Evolutionary conservation across 768 basidiomycete species (phyloP), one percentile per base, ranked within the genome.

Genomic region (Amanita muscaria): DNA sequence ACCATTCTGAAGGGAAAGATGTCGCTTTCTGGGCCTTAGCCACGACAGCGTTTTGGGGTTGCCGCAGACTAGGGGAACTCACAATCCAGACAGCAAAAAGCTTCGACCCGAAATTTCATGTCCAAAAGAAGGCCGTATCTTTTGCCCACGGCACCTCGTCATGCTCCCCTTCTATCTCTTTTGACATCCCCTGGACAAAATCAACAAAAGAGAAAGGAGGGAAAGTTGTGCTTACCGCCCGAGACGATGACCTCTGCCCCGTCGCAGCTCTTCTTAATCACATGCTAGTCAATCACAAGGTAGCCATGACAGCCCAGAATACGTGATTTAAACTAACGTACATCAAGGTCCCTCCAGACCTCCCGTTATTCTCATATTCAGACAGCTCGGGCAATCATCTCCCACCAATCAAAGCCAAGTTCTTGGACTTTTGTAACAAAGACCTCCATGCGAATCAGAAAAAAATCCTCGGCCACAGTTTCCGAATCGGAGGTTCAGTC

Each of bases 401-500:
- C 6, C 6, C 23, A 21, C 40, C 40, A 16, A 18, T 45, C 30
- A 45, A 44, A 29, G 14, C 45, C 1, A 3, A 7, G 8, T 42
- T 42, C 19, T 18, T 50, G 8, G 46, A 25, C 15, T 37, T 47
- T 24, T 41, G 24, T 11, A 23, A 4, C 8, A n/a, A n/a, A 41
- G 27, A 25, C 7, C 0, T 50, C 35, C 10, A 40, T n/a, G n/a
- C n/a, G n/a, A n/a, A n/a, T n/a, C n/a, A n/a, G n/a, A n/a, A n/a
- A n/a, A n/a, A n/a, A n/a, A n/a, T 46, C 7, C 30, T 56, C 12
- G 34, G 46, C 0, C 59, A 59, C 39, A 54, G 54, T 45, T 64
- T 63, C 43, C 47, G 54, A 1, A 64, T 65, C 23, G 63, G 64
- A 0, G 59, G 64, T 1, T 57, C 61, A 0, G 56, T 58, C 0